Conservation (phyloP, 2,329 filamentous ascomycete genomes). For the Magnaporthales sp. region DNA sequence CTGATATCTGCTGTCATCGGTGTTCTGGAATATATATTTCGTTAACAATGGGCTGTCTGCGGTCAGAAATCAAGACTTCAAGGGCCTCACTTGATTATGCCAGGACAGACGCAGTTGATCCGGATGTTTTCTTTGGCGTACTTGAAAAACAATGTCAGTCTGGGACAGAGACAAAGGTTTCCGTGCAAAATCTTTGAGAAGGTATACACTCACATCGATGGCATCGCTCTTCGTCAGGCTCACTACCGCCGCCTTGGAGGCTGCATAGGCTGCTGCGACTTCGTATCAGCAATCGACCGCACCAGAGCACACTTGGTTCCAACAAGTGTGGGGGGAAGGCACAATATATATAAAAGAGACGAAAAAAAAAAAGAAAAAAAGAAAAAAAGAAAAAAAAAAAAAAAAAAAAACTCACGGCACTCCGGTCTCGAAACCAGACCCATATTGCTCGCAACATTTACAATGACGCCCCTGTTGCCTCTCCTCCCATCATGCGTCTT, state of each 20-base stretch:
- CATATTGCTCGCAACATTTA: constrained; percentile 35
- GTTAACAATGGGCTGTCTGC: no score
- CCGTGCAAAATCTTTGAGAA: neutral
- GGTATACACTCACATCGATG: constrained; percentile 27
- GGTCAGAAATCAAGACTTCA: neutral
- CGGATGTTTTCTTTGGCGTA: constrained; percentile 34
- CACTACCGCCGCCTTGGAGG: constrained; percentile 35
- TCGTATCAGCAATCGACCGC: neutral
- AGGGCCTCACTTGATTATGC: constrained; percentile 28
- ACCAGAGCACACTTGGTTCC: no score
- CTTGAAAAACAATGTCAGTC: constrained; percentile 13
- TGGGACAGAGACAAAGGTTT: neutral
- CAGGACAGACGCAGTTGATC: constrained; percentile 36
- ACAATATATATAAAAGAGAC: no score
- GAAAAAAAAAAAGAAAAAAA: neutral
- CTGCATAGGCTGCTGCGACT: constrained; percentile 32
- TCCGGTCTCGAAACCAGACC: constrained; percentile 31
- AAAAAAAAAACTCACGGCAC: constrained; percentile 23
- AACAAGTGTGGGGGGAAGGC: neutral
- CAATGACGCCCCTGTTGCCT: constrained; percentile 29
- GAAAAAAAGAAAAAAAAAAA: constrained; percentile 3
- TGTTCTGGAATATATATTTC: constrained; percentile 17
- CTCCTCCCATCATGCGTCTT: constrained; percentile 32
- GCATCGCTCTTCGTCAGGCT: constrained; percentile 36
- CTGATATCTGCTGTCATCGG: constrained; percentile 32